Percentiles rank a stretch among this genome's conserved stretches.
phyloP scores from a whole-genome alignment of 2,329 filamentous ascomycete species.

The Exophiala sideris region DNA sequence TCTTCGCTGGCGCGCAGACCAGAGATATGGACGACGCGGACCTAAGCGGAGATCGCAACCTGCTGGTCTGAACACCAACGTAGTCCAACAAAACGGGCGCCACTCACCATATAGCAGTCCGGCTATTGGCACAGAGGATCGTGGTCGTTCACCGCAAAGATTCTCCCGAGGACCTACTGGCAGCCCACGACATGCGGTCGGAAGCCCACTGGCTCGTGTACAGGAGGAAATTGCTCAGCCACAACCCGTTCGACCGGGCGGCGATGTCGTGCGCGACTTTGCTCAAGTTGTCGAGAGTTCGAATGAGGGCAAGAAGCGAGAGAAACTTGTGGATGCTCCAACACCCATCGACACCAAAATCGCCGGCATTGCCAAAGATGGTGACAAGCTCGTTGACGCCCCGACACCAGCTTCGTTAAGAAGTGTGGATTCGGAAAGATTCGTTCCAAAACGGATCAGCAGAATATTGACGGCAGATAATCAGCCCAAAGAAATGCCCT shows the following conservation, averaged over 20 bases:
- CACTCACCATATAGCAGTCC: slow-evolving; percentile 55
- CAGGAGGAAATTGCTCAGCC: slow-evolving; percentile 42
- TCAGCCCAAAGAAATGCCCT: slow-evolving; percentile 33
- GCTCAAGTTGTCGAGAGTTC: slow-evolving; percentile 30
- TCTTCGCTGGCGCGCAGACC: slow-evolving; percentile 88
- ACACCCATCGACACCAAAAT: slow-evolving; percentile 33
- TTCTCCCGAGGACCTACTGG: slow-evolving; percentile 43
- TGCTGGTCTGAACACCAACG: slow-evolving; percentile 52
- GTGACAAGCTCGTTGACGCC: slow-evolving; percentile 25
- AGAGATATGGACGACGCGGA: slow-evolving; percentile 73
- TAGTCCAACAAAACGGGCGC: slow-evolving; percentile 45
- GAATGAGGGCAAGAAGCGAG: slow-evolving; percentile 32
- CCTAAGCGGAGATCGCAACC: slow-evolving; percentile 46
- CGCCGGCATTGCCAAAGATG: slow-evolving; percentile 21
- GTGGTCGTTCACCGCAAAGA: slow-evolving; percentile 48
- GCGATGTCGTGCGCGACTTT: slow-evolving; percentile 34
- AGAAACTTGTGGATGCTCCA: slow-evolving; percentile 40
- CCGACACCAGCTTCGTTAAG: slow-evolving; percentile 27
- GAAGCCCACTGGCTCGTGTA: slow-evolving; percentile 46
- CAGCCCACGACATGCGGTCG: slow-evolving; percentile 44
- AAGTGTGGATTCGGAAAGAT: slow-evolving; percentile 21
- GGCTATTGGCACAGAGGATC: slow-evolving; percentile 38
- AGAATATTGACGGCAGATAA: slow-evolving; percentile 23
- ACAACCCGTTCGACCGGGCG: slow-evolving; percentile 31
- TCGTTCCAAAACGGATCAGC: slow-evolving; percentile 23